Base-by-base conservation (phyloP, 1,284 basidiomycete genomes). In the Fomitopsis betulina region DNA sequence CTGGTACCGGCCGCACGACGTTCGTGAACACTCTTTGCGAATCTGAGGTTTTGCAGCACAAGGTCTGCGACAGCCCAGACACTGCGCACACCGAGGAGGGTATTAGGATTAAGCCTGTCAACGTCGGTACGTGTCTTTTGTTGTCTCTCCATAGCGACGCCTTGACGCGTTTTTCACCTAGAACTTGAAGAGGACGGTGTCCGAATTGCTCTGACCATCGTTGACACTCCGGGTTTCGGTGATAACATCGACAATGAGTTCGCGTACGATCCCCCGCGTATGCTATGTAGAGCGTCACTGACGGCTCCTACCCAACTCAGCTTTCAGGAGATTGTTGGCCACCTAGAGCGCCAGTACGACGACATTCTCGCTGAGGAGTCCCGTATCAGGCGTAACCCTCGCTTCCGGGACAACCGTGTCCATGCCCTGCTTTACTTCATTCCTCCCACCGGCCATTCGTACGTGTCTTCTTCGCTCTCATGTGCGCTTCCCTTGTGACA, bases 211-310 rank as follows among this genome's bases (percentile, higher is more conserved):
- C 81, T 99, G 65, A 99, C 97, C 54, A 94, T 99, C 64, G 96
- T 99, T 40, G 97, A 99, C 75, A 99, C 97, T 1, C 97, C 97
- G 58, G 97, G 97, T 52, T 99, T 99, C 68, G 97, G 96, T 53
- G 96, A 98, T 77, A 96, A 96, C 73, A 96, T 99, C 70, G 94
- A 99, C 81, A 99, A 99, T 70, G 96, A 98, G 77, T 94, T 94
- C 73, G 90, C 93, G 94, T 96, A 75, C 72, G 94, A 47, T 47
- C 23, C 25, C 45, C 27, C 25, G 45, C 25, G 27, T 30, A 12
- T 27, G 5, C 25, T 13, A 30, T 6, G 15, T 5, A 9, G 45
- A 30, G 15, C 13, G 25, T 13, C 21, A 21, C 45, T 47, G 45
- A 47, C 15, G 45, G 7, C 9, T 2, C 10, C 6, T 30, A 30